Evolutionary conservation across 2,329 filamentous ascomycete species (phyloP).

Genomic region (Penicillium sp.): DNA sequence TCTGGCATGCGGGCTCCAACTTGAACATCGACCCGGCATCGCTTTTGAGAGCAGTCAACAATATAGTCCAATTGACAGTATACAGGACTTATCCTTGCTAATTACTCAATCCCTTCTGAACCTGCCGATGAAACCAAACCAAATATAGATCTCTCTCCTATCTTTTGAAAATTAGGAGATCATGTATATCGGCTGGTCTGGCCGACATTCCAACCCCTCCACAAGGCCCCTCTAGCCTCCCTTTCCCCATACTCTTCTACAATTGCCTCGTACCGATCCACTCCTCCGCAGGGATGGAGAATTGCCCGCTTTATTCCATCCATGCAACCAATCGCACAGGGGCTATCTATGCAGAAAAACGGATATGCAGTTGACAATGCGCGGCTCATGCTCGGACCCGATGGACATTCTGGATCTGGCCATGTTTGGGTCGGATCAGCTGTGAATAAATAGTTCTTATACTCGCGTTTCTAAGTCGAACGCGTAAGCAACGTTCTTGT

Average conservation of each 20-base stretch:
- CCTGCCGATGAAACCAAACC: too few relatives aligned
- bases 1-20: slow-evolving; percentile 15
- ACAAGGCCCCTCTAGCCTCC: background rate
- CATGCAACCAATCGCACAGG: background rate
- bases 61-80: too few relatives aligned
- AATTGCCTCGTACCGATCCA: slow-evolving; percentile 5
- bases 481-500: too few relatives aligned
- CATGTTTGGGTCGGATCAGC: slow-evolving; percentile 2
- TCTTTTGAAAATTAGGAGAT: too few relatives aligned
- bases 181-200: background rate
- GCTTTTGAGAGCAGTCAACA: too few relatives aligned
- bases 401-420: slow-evolving; percentile 8
- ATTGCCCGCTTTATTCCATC: background rate
- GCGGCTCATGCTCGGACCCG: too few relatives aligned
- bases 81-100: too few relatives aligned
- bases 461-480: background rate
- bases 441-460: slow-evolving; percentile 9
- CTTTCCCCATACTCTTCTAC: slow-evolving; percentile 8
- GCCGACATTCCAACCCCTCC: slow-evolving; percentile 15
- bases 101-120: too few relatives aligned
- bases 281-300: slow-evolving; percentile 13
- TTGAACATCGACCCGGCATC: too few relatives aligned
- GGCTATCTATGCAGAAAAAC: too few relatives aligned
- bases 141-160: background rate
- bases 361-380: too few relatives aligned